Base-by-base conservation (phyloP, 2,329 filamentous ascomycete species). In the Trichoderma sp. region DNA sequence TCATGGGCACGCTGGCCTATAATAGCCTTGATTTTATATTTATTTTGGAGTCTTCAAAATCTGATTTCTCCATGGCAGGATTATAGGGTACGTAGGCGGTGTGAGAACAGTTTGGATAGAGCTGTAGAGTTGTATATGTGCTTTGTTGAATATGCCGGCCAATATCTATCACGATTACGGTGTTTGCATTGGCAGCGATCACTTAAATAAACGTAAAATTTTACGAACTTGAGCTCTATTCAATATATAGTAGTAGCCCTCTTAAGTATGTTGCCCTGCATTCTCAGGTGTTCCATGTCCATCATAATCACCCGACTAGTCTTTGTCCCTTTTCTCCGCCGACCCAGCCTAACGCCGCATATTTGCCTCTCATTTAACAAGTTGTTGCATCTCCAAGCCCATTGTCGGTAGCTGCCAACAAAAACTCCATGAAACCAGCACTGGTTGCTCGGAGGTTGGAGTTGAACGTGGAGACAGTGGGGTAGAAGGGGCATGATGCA, bases 361-460 rank as follows among this genome's bases (percentile, higher is more conserved):
- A 0, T 21, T 51, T 51, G 43, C 43, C 43, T 51, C 43, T 32
- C 7, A 12, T 18, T 47, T 51, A 68, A 60, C 65, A 68, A 1
- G 53, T 47, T 14, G 65, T 60, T 28, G 65, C 65, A 47, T 68
- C 65, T 18, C 65, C 65, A 32, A 68, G 36, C 3, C 65, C 65
- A 28, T 32, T 15, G n/a, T 60, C 53, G 8, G 24, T 68, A 24
- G 65, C 80, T 26, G 73, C 73, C 36, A 82, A 71, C 32, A 83
- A 74, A 64, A 86, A 77, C 76, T 88, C 85, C 80, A 87, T 87
- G 75, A 87, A 82, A 0, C 82, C 85, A 5, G 83, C 81, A 3
- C 78, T 81, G 14, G 83, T 77, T 86, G 84, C 51, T 81, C 78
- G 74, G 87, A 78, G 73, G 82, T 85, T 66, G 76, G 73, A 72